Percentiles rank a stretch among this genome's conserved stretches.
Evolutionary conservation across 2,329 filamentous ascomycete species (phyloP).

Genomic region (Moelleriella libera): DNA sequence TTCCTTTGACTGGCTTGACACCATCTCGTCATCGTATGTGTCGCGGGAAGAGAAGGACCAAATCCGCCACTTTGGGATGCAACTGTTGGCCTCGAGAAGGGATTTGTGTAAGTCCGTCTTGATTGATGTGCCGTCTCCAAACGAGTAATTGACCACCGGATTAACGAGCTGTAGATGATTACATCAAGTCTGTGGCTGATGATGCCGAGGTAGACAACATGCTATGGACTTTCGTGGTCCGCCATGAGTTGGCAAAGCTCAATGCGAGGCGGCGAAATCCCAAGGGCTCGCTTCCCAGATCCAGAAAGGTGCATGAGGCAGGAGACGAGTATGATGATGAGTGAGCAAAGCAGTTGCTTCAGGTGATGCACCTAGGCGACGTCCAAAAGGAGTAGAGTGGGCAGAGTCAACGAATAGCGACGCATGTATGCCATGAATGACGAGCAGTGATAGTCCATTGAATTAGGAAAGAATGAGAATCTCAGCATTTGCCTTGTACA

Average conservation of each 20-base stretch:
- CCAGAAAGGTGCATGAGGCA: constrained; percentile 7
- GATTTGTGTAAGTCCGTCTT: constrained; percentile 18
- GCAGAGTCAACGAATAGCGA: no score
- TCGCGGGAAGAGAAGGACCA: constrained; percentile 11
- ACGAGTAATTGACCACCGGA: background rate
- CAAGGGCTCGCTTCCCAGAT: constrained; percentile 12
- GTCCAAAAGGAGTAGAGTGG: background rate
- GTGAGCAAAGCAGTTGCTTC: constrained; percentile 9
- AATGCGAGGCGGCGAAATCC: constrained; percentile 17
- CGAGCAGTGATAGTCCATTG: constrained; percentile 3
- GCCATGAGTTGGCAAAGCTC: constrained; percentile 25
- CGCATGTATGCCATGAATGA: background rate
- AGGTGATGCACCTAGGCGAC: background rate
- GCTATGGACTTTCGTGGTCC: constrained; percentile 19
- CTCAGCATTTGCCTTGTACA: constrained; percentile 18
- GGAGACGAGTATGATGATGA: constrained; percentile 10
- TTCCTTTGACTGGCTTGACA: constrained; percentile 22
- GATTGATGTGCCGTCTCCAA: background rate
- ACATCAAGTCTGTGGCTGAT: constrained; percentile 14
- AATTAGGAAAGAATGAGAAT: constrained; percentile 12
- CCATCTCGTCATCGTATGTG: constrained; percentile 11
- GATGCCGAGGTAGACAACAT: constrained; percentile 8
- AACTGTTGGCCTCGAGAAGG: constrained; percentile 19
- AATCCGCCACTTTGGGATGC: constrained; percentile 14
- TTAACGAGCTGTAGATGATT: constrained; percentile 12